phyloP scores from a whole-genome alignment of 345 rosid genomes.

The Populus alba region DNA sequence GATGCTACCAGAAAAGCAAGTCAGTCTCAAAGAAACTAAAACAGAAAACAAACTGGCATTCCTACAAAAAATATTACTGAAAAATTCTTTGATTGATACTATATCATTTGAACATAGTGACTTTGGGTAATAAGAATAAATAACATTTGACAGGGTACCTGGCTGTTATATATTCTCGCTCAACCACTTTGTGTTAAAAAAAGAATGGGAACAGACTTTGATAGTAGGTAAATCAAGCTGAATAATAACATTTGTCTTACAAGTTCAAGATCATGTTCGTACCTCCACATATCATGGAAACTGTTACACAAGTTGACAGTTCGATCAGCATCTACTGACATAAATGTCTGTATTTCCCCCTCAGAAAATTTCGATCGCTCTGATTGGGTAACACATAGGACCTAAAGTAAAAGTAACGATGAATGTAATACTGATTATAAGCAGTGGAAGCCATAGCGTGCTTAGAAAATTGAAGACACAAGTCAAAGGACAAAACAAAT shows the following conservation, averaged over 20 bases:
- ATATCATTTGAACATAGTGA: background rate
- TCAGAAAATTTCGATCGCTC: constrained; percentile 72
- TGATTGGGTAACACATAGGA: constrained; percentile 63
- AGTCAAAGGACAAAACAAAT: background rate
- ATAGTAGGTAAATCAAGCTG: background rate
- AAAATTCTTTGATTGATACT: background rate
- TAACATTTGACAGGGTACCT: too few species aligned
- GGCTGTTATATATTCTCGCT: too few species aligned
- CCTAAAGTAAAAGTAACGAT: constrained; percentile 45
- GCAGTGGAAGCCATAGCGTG: background rate
- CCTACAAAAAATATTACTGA: background rate
- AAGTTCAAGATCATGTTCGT: constrained; percentile 20
- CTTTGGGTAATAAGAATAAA: too few species aligned
- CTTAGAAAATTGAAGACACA: background rate
- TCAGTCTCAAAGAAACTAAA: background rate
- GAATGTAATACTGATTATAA: constrained; percentile 12
- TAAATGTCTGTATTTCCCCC: constrained; percentile 97
- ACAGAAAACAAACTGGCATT: background rate
- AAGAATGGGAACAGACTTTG: background rate
- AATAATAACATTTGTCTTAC: background rate
- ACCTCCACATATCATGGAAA: constrained; percentile 96
- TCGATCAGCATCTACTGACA: constrained; percentile 96
- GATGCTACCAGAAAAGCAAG: background rate
- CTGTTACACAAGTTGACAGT: constrained; percentile 81
- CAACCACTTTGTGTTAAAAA: too few species aligned